phyloP scores from a whole-genome alignment of 495 filamentous ascomycete species.

The Usnea hakonensis region DNA sequence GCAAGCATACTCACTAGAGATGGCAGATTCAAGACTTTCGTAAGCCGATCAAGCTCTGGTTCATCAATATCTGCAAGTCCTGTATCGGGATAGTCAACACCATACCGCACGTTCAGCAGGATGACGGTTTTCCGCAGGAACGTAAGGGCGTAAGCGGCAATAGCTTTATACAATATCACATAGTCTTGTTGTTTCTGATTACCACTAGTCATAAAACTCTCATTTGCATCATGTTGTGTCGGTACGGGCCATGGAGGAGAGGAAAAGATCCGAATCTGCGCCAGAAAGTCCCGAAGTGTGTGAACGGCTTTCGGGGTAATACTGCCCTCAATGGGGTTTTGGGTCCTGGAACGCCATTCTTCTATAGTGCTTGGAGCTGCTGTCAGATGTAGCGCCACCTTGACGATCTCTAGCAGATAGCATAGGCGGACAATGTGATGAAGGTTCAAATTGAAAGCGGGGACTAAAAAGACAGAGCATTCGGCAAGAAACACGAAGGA shows the following conservation, averaged over 20 bases:
- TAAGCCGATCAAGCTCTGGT: constrained; percentile 77
- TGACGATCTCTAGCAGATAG: constrained; percentile 85
- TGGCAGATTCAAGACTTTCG: constrained; percentile 64
- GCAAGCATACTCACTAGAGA: constrained; percentile 70
- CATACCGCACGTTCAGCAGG: constrained; percentile 79
- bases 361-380: constrained; percentile 33
- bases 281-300: constrained; percentile 9
- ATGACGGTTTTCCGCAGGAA: constrained; percentile 84
- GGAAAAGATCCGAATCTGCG: constrained; percentile 5
- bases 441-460: constrained; percentile 65
- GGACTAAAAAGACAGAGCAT: constrained; percentile 59
- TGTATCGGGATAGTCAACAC: constrained; percentile 76
- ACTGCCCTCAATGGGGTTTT: background rate
- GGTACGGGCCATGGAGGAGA: background rate
- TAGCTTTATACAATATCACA: constrained; percentile 10
- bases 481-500: constrained; percentile 82
- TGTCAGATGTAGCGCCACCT: constrained; percentile 53
- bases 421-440: constrained; percentile 80
- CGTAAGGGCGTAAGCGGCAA: constrained; percentile 74
- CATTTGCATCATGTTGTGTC: background rate
- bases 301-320: constrained; percentile 2
- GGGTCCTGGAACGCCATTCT: constrained; percentile 28
- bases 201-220: background rate
- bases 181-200: background rate
- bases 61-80: constrained; percentile 55